Percentiles rank a stretch among this genome's conserved stretches.
Evolutionary conservation across 2,329 filamentous ascomycete genomes (phyloP).

Genomic region (Fusarium domesticum): DNA sequence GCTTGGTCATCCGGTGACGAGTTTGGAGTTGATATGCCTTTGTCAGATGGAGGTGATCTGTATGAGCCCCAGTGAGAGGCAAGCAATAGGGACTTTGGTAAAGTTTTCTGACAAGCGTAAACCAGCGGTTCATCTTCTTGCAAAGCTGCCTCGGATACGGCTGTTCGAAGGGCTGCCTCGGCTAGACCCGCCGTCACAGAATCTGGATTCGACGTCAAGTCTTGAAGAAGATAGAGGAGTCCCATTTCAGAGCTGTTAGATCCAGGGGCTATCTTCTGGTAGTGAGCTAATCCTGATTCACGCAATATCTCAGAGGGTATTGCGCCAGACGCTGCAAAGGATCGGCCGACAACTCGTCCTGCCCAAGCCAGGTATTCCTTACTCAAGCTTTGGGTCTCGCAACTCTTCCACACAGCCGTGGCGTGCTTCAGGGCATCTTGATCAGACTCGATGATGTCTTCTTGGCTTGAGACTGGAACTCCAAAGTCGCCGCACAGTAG

Average conservation of each 20-base stretch:
- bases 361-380: slow-evolving; percentile 79
- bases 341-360: slow-evolving; percentile 76
- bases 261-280: slow-evolving; percentile 45
- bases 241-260: slow-evolving; percentile 60
- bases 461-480: slow-evolving; percentile 39
- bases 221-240: slow-evolving; percentile 59
- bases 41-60: slow-evolving; percentile 54
- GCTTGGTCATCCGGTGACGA: slow-evolving; percentile 17
- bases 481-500: slow-evolving; percentile 75
- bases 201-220: slow-evolving; percentile 57
- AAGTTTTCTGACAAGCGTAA: slow-evolving; percentile 48
- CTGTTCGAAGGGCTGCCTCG: slow-evolving; percentile 56
- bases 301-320: slow-evolving; percentile 58
- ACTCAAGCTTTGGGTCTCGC: slow-evolving; percentile 60
- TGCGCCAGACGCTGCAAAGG: slow-evolving; percentile 73
- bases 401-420: slow-evolving; percentile 72
- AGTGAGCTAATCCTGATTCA: slow-evolving; percentile 56
- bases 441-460: slow-evolving; percentile 70
- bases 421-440: slow-evolving; percentile 59
- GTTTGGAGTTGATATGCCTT: slow-evolving; percentile 2
- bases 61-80: slow-evolving; percentile 59
- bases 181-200: slow-evolving; percentile 56
- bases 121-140: slow-evolving; percentile 47
- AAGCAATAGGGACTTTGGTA: slow-evolving; percentile 50
- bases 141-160: slow-evolving; percentile 52